Evolutionary conservation across 192 early-diverging fungal species (phyloP).

Genomic region (Podila horticola): DNA sequence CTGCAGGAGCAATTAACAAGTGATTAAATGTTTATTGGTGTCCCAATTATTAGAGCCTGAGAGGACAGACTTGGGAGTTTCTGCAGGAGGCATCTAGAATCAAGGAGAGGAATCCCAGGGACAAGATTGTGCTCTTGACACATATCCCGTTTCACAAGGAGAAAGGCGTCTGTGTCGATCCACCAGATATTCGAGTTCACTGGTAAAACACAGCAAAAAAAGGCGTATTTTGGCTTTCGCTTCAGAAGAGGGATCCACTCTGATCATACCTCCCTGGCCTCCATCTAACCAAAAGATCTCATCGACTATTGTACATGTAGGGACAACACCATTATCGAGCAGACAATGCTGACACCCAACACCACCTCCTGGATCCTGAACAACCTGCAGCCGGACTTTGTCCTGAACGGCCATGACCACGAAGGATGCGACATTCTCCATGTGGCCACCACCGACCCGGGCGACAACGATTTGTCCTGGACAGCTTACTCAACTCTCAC

Average conservation of each 20-base stretch:
- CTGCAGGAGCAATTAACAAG: no score
- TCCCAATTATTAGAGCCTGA: slow-evolving; percentile 53
- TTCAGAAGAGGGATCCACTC: background rate
- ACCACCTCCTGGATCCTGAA: slow-evolving; percentile 66
- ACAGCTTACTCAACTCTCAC: slow-evolving; percentile 33
- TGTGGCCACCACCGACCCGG: slow-evolving; percentile 7
- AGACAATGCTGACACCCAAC: slow-evolving; percentile 67
- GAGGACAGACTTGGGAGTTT: slow-evolving; percentile 65
- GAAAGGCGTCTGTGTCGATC: slow-evolving; percentile 60
- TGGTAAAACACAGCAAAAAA: slow-evolving; percentile 9
- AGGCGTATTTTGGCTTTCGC: no score
- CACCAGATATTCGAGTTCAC: slow-evolving; percentile 49
- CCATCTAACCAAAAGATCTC: background rate
- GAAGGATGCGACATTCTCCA: slow-evolving; percentile 65
- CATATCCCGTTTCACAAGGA: slow-evolving; percentile 73
- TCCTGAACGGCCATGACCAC: slow-evolving; percentile 75
- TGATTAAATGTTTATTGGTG: background rate
- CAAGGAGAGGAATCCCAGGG: slow-evolving; percentile 33
- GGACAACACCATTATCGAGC: slow-evolving; percentile 58
- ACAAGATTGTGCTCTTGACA: slow-evolving; percentile 63
- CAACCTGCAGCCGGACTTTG: slow-evolving; percentile 61
- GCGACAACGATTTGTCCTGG: slow-evolving; percentile 16
- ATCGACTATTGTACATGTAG: background rate
- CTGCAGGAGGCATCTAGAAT: slow-evolving; percentile 47
- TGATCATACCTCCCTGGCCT: background rate